A percentile compares a stretch with the other conserved stretches of the same genome.
These are phyloP conservation scores for Trichoderma asperellum DNA, from an alignment of 2,329 filamentous ascomycete species.

Conservation along the genomic window DNA sequence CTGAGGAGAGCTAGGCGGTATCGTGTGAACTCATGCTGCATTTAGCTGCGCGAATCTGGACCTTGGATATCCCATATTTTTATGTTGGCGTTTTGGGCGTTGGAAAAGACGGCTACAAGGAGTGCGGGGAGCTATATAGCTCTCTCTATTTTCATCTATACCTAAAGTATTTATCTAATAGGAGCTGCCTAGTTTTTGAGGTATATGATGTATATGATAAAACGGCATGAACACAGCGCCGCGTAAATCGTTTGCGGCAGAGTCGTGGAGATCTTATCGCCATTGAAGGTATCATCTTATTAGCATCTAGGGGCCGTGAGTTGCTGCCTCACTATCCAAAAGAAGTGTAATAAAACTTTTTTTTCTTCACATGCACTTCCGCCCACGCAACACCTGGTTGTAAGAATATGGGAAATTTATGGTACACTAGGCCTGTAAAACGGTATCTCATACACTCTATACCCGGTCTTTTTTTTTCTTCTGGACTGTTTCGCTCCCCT, in stretches of 20 bases:
- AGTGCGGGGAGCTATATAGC: neutral
- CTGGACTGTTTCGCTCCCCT: conserved; percentile 36
- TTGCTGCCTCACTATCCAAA: neutral
- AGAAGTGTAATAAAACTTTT: neutral
- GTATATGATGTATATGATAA: neutral
- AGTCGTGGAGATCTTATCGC: neutral
- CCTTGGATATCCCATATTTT: neutral
- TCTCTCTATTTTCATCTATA: neutral
- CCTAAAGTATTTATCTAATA: neutral
- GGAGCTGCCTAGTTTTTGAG: neutral
- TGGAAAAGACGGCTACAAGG: conserved; percentile 8
- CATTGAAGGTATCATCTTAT: neutral
- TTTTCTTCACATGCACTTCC: conserved; percentile 37
- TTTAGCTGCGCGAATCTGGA: neutral
- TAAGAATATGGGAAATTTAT: conserved; percentile 53
- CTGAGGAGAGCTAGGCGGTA: conserved; percentile 42
- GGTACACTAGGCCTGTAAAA: conserved; percentile 57
- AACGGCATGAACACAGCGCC: neutral
- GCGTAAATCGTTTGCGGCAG: too few species aligned
- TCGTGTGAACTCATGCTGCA: neutral
- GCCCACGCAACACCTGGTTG: conserved; percentile 36
- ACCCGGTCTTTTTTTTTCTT: conserved; percentile 47
- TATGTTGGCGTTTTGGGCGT: conserved; percentile 27
- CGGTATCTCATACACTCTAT: conserved; percentile 63
- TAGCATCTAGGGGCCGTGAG: neutral